Conservation (phyloP, 208 protist species). For the Tritrichomonas foetus region DNA sequence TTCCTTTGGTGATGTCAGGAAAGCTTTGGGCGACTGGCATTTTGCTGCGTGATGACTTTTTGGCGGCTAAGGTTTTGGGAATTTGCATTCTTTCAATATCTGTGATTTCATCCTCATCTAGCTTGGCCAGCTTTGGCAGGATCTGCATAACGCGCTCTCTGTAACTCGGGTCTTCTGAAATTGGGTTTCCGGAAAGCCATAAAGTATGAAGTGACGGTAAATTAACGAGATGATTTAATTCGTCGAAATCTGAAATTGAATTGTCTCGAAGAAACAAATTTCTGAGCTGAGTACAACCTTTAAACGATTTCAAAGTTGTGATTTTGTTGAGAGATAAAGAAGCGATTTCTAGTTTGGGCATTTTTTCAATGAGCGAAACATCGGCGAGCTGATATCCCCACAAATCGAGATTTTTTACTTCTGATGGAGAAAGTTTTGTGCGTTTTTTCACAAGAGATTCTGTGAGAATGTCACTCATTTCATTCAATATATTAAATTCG, state of each 20-base stretch:
- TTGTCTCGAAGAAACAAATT: slow-evolving; percentile 6
- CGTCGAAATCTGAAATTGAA: not conserved
- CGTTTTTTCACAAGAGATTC: too few species aligned
- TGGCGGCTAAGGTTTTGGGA: too few species aligned
- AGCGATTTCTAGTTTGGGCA: not conserved
- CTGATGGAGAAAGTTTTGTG: not conserved
- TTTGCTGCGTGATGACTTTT: too few species aligned
- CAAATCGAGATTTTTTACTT: not conserved
- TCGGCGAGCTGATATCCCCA: not conserved
- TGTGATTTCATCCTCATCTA: not conserved
- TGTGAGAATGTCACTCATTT: too few species aligned
- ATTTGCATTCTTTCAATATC: too few species aligned
- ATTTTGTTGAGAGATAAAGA: not conserved
- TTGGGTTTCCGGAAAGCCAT: not conserved
- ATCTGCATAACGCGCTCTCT: not conserved
- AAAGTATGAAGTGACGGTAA: not conserved
- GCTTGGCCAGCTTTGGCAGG: not conserved
- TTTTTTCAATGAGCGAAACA: not conserved
- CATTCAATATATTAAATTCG: too few species aligned
- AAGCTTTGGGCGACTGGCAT: too few species aligned
- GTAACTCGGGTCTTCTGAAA: not conserved
- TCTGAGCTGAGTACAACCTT: not conserved
- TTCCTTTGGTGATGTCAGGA: too few species aligned
- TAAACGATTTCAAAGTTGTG: not conserved
- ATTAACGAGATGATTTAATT: not conserved